Percentiles rank a stretch among this genome's conserved stretches.
These are phyloP conservation scores for Sindora glabra DNA, from an alignment of 306 rosid species.

Conservation along the genomic window DNA sequence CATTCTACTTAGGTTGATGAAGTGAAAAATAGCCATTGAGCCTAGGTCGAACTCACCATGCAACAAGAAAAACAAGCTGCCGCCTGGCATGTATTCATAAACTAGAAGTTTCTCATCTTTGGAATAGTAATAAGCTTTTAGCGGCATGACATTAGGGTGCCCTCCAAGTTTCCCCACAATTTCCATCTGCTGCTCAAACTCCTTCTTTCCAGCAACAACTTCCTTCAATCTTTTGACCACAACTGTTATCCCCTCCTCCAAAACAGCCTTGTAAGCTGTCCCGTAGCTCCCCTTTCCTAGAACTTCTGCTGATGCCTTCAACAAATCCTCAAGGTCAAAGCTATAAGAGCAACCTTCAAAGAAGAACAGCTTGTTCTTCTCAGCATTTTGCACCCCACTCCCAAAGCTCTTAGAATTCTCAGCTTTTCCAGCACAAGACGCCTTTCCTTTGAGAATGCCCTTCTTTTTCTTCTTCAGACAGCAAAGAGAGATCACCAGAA, in stretches of 20 bases:
- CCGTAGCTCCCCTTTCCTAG: slow-evolving; percentile 82
- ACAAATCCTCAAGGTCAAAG: slow-evolving; percentile 75
- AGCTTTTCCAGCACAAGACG: slow-evolving; percentile 43
- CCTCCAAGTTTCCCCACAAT: slow-evolving; percentile 56
- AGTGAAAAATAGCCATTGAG: neutral
- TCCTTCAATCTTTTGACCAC: slow-evolving; percentile 74
- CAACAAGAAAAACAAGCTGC: slow-evolving; percentile 66
- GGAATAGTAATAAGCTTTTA: slow-evolving; percentile 73
- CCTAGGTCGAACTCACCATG: slow-evolving; percentile 44
- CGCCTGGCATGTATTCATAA: slow-evolving; percentile 59
- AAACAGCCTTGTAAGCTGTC: slow-evolving; percentile 78
- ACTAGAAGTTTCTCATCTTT: slow-evolving; percentile 86
- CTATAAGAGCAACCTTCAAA: slow-evolving; percentile 51
- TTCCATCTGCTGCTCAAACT: slow-evolving; percentile 81
- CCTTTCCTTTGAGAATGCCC: slow-evolving; percentile 48
- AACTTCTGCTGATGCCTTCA: slow-evolving; percentile 87
- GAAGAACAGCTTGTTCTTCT: slow-evolving; percentile 73
- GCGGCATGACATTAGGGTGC: slow-evolving; percentile 61
- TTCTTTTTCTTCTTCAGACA: slow-evolving; percentile 31
- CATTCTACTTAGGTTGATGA: too few relatives aligned
- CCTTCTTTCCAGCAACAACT: slow-evolving; percentile 62
- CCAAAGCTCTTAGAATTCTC: slow-evolving; percentile 70
- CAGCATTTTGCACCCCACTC: slow-evolving; percentile 77
- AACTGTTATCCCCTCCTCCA: slow-evolving; percentile 75
- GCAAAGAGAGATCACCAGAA: slow-evolving; percentile 30